Base-by-base conservation (phyloP, 1,139 yeast genomes). In the Kodamaea plutei region DNA sequence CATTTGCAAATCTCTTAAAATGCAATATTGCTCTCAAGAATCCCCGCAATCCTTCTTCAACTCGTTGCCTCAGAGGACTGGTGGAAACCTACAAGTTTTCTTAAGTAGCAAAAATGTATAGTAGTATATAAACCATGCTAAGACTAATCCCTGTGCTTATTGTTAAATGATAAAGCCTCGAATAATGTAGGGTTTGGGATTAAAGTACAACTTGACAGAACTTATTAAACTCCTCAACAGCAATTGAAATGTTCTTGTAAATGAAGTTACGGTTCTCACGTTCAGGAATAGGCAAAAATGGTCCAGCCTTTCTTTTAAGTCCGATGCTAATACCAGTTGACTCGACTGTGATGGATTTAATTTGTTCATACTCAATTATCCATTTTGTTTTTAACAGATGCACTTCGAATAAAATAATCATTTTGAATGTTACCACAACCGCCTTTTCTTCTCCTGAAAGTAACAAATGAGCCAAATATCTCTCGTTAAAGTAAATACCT, bases 381-480 rank as follows among this genome's bases (percentile, higher is more conserved):
- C 95, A 85, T 35, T 71, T 76, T 1, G 76, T 61, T 17, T 66
- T 66, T 59, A 83, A 56, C 1, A 68, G 63, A 25, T 78, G 75
- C n/a, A 88, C 69, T 22, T 79, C 76, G 43, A 88, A 70, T 48
- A 89, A 67, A 32, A 88, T 53, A 25, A 93, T 80, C 37, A 80
- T 72, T 39, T 65, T 74, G 60, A 76, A 79, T 2, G 96, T 84
- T 4, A 93, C 79, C 35, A 91, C 59, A 2, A 87, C 79, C 4
- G 83, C 84, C 51, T 75, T 70, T 38, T 84, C 94, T 38, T 79
- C 82, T 5, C 94, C 95, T 1, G 91, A 81, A 30, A 89, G 62
- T 10, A 84, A 72, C 41, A 84, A 73, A 55, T 93, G 98, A 0
- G 96, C 95, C 38, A 91, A 64, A 48, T 91, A 93, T 20, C 66